Conservation (phyloP, 164 flowering plant genomes). For the Berberis vulgaris region DNA sequence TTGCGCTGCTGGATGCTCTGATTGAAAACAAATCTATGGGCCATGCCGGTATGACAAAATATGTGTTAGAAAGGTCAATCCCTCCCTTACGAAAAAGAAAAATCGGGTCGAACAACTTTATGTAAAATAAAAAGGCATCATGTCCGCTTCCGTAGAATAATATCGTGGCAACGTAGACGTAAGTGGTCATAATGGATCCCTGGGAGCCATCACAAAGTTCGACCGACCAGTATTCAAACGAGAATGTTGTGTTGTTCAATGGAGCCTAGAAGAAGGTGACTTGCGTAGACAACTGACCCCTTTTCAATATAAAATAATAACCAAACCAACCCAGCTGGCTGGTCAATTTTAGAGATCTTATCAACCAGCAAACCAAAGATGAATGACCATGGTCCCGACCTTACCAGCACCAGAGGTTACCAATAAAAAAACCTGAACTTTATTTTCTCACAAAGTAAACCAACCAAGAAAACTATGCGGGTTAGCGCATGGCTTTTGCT, state of each 20-base stretch:
- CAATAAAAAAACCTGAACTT: neutral
- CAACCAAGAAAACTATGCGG: no score
- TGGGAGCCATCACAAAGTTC: neutral
- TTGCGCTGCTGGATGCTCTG: neutral
- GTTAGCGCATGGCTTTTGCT: no score
- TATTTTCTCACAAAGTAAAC: neutral
- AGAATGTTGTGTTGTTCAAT: neutral
- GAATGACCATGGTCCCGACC: neutral
- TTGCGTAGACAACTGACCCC: neutral
- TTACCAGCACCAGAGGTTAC: neutral
- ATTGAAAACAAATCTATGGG: neutral
- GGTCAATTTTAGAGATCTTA: neutral
- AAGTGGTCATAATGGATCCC: constrained; percentile 1
- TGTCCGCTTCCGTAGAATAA: no score
- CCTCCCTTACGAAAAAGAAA: neutral
- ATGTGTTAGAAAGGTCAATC: constrained; percentile 1
- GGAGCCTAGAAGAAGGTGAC: neutral
- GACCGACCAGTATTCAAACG: neutral
- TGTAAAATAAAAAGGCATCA: neutral
- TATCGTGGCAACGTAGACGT: constrained; percentile 7
- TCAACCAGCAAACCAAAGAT: neutral
- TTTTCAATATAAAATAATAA: neutral
- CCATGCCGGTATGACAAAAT: constrained; percentile 3
- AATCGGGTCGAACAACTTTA: neutral
- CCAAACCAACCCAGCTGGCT: no score